Base-by-base conservation (phyloP, 2,329 filamentous ascomycete species). In the Pseudofabraea citricarpa region DNA sequence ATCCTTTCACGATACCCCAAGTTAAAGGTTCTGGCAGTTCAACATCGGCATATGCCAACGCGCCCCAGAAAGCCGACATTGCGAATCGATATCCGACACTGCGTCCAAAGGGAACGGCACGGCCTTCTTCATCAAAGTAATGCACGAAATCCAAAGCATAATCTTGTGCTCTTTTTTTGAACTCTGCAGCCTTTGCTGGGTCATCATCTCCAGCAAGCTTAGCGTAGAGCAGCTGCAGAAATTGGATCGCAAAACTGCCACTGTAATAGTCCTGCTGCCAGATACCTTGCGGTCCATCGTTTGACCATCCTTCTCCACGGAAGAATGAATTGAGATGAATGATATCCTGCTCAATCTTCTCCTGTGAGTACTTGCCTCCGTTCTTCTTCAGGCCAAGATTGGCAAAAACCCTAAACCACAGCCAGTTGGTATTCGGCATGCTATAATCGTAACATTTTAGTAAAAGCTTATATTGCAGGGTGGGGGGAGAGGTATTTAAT, bases 221-320 rank as follows among this genome's bases (percentile, higher is more conserved):
- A 23, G 84, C 77, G 51, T 90, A 91, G 0, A 90, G 69, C 0
- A 91, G 74, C 59, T 91, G 86, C 4, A 90, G 67, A 54, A 87
- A 87, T 53, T 90, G 86, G 44, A 90, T 91, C 1, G 86, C 87
- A 59, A 90, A 90, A 45, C 83, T 87, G 8, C 85, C 86, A 1
- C 84, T 89, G 63, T 90, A 91, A 58, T 90, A 90, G 61, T 90
- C 86, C 81, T 90, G 89, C 63, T 90, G 86, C 45, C 87, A 84
- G 45, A 90, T 87, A 12, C 81, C 81, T 56, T 84, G 81, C 0
- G 87, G 87, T 0, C 87, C 87, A 58, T 91, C 87, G 54, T 90
- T 88, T 2, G 83, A 88, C 87, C 87, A 91, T 1, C 87, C 86
- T 36, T 80, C 82, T 5, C 86, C 86, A n/a, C 86, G 79, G 58